Evolutionary conservation across 805 yeast genomes (phyloP).

Genomic region (Saturnispora zaruensis): DNA sequence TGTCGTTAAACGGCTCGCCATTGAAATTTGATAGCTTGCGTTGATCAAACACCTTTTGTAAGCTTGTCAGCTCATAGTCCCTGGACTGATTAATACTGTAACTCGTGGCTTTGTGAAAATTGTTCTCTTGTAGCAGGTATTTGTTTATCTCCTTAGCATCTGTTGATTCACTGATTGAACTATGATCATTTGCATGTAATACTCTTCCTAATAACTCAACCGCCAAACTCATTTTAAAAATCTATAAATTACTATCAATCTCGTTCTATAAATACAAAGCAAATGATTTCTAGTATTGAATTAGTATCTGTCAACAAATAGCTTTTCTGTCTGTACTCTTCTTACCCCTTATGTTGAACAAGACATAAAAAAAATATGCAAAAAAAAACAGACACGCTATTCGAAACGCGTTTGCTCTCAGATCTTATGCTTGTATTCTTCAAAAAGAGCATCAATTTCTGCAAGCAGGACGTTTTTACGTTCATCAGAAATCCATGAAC

Average conservation of each 20-base stretch:
- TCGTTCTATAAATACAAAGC: neutral
- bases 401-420: neutral
- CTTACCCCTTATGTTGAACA: neutral
- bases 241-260: neutral
- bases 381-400: neutral
- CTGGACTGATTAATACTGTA: neutral
- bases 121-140: conserved; percentile 1
- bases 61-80: neutral
- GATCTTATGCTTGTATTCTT: conserved; percentile 18
- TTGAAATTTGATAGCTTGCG: neutral
- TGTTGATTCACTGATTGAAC: neutral
- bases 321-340: neutral
- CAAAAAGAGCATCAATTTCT: conserved; percentile 35
- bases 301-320: neutral
- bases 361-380: neutral
- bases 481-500: conserved; percentile 61
- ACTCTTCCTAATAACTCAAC: conserved; percentile 6
- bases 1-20: neutral
- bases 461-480: conserved; percentile 42
- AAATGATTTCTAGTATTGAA: neutral
- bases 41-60: neutral
- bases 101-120: neutral
- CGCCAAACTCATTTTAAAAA: neutral
- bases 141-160: conserved; percentile 3
- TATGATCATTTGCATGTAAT: neutral